phyloP scores from a whole-genome alignment of 345 rosid species.

The Raphanus raphanistrum region DNA sequence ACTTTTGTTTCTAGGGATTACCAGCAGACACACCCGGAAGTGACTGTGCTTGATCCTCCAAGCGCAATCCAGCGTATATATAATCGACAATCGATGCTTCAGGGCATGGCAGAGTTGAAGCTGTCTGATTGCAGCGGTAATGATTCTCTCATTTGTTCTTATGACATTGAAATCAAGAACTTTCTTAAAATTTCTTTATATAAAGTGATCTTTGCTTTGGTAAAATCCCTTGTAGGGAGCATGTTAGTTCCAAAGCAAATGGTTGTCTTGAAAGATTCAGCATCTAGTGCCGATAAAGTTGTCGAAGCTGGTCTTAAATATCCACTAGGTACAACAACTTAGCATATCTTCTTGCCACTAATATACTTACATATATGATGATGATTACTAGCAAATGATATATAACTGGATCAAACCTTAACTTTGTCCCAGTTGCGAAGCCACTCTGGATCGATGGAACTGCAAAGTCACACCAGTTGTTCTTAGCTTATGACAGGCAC shows the following conservation, averaged over 20 bases:
- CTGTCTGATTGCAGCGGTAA: slow-evolving; percentile 65
- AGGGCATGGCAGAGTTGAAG: slow-evolving; percentile 71
- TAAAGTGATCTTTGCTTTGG: slow-evolving; percentile 17
- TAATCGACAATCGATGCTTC: slow-evolving; percentile 92
- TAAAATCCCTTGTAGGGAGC: slow-evolving; percentile 52
- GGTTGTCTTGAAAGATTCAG: slow-evolving; percentile 61
- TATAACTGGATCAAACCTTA: not conserved
- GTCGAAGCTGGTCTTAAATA: slow-evolving; percentile 70
- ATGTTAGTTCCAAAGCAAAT: slow-evolving; percentile 78
- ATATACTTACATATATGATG: not conserved
- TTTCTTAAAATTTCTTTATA: not conserved
- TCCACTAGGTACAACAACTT: slow-evolving; percentile 63
- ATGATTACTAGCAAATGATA: not conserved
- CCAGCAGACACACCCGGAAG: slow-evolving; percentile 73
- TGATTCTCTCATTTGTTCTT: not conserved
- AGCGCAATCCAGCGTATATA: slow-evolving; percentile 65
- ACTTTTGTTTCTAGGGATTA: slow-evolving; percentile 60
- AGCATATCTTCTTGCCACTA: not conserved
- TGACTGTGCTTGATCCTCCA: slow-evolving; percentile 85
- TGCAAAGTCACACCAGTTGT: slow-evolving; percentile 83
- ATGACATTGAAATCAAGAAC: not conserved
- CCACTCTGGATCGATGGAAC: slow-evolving; percentile 93
- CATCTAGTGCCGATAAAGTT: slow-evolving; percentile 62
- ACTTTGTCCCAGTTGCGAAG: slow-evolving; percentile 68
- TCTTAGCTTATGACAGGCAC: slow-evolving; percentile 68